These are phyloP conservation scores for Pelargonium fulgidum DNA, from an alignment of 441 rosid species.

Conservation along the genomic window DNA sequence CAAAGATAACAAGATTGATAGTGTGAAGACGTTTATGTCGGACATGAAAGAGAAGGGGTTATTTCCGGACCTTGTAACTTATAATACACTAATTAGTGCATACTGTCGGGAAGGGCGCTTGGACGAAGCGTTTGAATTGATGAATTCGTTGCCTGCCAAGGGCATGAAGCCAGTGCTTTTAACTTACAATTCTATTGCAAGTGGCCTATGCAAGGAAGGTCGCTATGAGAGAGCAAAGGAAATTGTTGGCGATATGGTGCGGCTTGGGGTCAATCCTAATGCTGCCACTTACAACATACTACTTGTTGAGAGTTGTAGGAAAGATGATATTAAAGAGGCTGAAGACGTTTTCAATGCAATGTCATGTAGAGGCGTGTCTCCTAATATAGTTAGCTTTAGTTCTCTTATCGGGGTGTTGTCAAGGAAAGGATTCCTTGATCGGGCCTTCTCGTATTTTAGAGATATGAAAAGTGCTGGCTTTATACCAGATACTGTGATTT, in stretches of 20 bases:
- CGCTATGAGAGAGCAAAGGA: slow-evolving; percentile 47
- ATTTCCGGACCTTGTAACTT: slow-evolving; percentile 56
- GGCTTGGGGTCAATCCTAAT: slow-evolving; percentile 53
- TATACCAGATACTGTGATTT: slow-evolving; percentile 59
- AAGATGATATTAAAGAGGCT: slow-evolving; percentile 41
- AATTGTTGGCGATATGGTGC: slow-evolving; percentile 51
- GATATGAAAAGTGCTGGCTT: slow-evolving; percentile 47
- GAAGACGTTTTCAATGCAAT: slow-evolving; percentile 46
- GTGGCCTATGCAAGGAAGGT: slow-evolving; percentile 58
- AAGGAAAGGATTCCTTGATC: slow-evolving; percentile 47
- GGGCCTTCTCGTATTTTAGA: slow-evolving; percentile 45
- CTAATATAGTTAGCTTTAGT: slow-evolving; percentile 67
- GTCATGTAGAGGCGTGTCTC: slow-evolving; percentile 38
- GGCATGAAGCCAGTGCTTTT: slow-evolving; percentile 60
- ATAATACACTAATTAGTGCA: slow-evolving; percentile 57
- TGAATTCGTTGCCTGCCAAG: slow-evolving; percentile 48
- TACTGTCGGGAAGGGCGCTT: slow-evolving; percentile 55
- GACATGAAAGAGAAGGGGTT: slow-evolving; percentile 54
- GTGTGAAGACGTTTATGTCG: slow-evolving; percentile 36
- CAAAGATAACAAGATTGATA: slow-evolving; percentile 52
- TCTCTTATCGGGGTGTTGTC: slow-evolving; percentile 55
- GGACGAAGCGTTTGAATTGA: slow-evolving; percentile 55
- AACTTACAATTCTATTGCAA: slow-evolving; percentile 60
- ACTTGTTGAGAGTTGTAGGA: slow-evolving; percentile 59
- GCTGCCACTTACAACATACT: slow-evolving; percentile 56